Percentiles rank a stretch among this genome's conserved stretches.
phyloP scores from a whole-genome alignment of 169 alveolate species.

The Plasmodium chabaudi region DNA sequence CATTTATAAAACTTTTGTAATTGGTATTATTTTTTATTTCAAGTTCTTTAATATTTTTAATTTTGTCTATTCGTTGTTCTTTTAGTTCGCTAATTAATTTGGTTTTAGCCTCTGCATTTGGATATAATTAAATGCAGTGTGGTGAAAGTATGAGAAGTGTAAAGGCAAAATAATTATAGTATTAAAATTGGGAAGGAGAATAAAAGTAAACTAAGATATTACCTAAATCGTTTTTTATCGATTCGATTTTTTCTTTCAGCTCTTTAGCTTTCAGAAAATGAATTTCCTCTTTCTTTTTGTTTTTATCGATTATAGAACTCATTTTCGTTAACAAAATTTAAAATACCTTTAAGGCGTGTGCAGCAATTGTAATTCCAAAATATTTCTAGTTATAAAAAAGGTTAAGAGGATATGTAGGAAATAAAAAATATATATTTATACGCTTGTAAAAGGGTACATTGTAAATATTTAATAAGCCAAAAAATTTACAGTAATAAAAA shows the following conservation, averaged over 20 bases:
- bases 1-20: slow-evolving; percentile 36
- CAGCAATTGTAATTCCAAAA: no score
- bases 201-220: not conserved
- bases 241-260: slow-evolving; percentile 57
- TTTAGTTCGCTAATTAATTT: slow-evolving; percentile 35
- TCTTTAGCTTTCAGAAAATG: slow-evolving; percentile 66
- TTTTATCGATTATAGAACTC: slow-evolving; percentile 47
- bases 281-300: slow-evolving; percentile 64
- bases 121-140: not conserved
- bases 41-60: slow-evolving; percentile 46
- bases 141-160: not conserved
- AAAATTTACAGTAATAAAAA: no score
- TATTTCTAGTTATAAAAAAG: no score
- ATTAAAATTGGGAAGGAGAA: not conserved
- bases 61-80: slow-evolving; percentile 63
- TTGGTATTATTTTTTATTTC: slow-evolving; percentile 57
- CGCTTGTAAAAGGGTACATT: no score
- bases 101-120: slow-evolving; percentile 21
- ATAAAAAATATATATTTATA: no score
- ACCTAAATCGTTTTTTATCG: slow-evolving; percentile 66
- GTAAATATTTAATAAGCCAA: no score
- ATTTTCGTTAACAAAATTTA: slow-evolving; percentile 8
- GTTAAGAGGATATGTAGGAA: no score
- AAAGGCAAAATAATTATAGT: not conserved
- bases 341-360: no score